Conservation (phyloP, 768 basidiomycete species). For the Suillus luteus region DNA sequence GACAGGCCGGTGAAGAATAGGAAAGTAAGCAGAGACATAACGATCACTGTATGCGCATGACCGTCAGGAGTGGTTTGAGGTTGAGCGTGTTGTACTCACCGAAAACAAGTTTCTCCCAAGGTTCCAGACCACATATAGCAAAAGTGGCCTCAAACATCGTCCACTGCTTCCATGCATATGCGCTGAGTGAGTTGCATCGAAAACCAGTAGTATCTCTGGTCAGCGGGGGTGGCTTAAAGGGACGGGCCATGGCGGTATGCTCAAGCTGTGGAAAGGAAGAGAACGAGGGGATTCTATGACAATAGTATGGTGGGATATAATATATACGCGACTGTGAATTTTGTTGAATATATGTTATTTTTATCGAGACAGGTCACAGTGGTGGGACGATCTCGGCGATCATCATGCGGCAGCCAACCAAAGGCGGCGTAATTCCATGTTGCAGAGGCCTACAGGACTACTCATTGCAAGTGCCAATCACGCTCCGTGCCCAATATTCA, state of each 20-base stretch:
- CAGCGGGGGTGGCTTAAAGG: not conserved
- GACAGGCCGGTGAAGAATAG: slow-evolving; percentile 48
- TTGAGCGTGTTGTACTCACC: slow-evolving; percentile 37
- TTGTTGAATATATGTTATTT: not conserved
- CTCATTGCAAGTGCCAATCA: not conserved
- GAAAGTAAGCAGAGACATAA: slow-evolving; percentile 36
- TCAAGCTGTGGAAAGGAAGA: not conserved
- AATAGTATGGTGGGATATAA: slow-evolving; percentile 6
- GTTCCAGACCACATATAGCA: slow-evolving; percentile 55
- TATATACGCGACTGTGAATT: slow-evolving; percentile 1
- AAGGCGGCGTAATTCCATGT: not conserved
- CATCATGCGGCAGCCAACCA: not conserved
- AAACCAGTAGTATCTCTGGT: slow-evolving; percentile 6
- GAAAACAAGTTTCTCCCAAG: slow-evolving; percentile 60
- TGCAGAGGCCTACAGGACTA: not conserved
- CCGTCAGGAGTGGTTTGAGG: not conserved
- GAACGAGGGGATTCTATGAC: not conserved
- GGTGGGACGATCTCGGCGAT: not conserved
- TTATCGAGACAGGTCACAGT: not conserved
- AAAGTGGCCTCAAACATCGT: slow-evolving; percentile 56
- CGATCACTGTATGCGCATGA: slow-evolving; percentile 32
- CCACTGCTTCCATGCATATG: slow-evolving; percentile 45
- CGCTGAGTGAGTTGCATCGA: slow-evolving; percentile 11
- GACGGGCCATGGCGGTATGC: not conserved
- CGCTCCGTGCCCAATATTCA: not conserved